Evolutionary conservation across 371 early-diverging fungal species (phyloP).

Genomic region (Apophysomyces ossiformis): DNA sequence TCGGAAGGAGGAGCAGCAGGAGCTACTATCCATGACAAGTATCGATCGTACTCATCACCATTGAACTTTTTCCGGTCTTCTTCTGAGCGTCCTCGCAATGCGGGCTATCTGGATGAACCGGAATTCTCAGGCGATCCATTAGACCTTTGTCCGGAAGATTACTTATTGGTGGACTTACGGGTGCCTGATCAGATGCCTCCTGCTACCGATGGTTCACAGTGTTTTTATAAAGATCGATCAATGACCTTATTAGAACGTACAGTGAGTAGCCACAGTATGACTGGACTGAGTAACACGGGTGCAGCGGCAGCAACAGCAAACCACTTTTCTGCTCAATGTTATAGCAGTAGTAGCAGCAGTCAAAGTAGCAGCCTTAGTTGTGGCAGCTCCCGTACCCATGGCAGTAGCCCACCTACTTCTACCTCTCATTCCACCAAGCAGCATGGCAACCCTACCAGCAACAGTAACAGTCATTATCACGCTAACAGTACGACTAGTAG

Average conservation of each 20-base stretch:
- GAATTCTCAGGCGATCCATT: conserved; percentile 10
- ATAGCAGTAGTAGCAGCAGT: background rate
- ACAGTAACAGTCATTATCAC: conserved; percentile 9
- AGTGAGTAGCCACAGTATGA: too few species aligned
- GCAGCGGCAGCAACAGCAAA: too few species aligned
- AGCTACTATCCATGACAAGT: background rate
- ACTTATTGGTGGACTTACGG: conserved; percentile 12
- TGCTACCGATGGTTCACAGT: conserved; percentile 4
- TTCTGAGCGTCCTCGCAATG: conserved; percentile 6
- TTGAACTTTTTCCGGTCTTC: conserved; percentile 4
- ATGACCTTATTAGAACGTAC: too few species aligned
- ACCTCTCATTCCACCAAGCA: too few species aligned
- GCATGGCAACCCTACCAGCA: background rate
- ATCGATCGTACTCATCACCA: background rate
- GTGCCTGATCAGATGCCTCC: conserved; percentile 10
- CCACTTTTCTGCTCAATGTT: too few species aligned
- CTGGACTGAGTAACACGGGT: too few species aligned
- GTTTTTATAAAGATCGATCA: background rate
- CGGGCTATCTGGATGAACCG: conserved; percentile 2
- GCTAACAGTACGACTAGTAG: conserved; percentile 6
- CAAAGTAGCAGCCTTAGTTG: background rate
- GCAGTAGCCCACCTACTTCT: background rate
- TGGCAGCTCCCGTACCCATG: conserved; percentile 13
- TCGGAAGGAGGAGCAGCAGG: background rate
- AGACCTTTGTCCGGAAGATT: conserved; percentile 7